Evolutionary conservation across 2,329 filamentous ascomycete species (phyloP), one percentile per base, ranked within the genome.

Genomic region (Trichoderma semiorbis): DNA sequence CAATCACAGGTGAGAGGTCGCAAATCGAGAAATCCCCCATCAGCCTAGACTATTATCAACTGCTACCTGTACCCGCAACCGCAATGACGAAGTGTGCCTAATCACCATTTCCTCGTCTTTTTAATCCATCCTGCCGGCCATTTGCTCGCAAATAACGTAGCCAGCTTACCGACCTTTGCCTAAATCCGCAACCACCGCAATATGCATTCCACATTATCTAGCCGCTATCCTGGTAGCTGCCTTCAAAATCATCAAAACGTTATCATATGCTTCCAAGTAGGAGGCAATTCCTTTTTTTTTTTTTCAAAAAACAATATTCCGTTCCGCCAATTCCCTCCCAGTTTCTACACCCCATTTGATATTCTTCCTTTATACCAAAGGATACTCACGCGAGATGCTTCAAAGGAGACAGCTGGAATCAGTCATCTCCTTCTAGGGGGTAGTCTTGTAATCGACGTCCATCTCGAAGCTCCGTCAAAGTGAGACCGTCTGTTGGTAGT

Each of bases 161-260:
- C 47, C 47, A 24, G 47, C 57, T 26, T 28, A 7, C 30, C 28
- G 34, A n/a, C 64, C 32, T 16, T 34, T 16, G 34, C 62, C 21
- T 32, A 28, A 18, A 68, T 43, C 55, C 65, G 24, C 28, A 39
- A 69, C 39, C 21, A 14, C 67, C 57, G 21, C 67, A 62, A 62
- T 62, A 69, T 69, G 21, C 67, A 69, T 62, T 69, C 67, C 57
- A 36, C 43, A 69, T 61, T 69, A 69, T 47, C 57, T 47, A 53
- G 57, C 57, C 39, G 57, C 67, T 36, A 34, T n/a, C 39, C 60
- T 28, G 34, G 55, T 57, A 53, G 57, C 57, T 28, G 57, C 57
- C 24, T 36, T 62, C 50, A 16, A 28, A 34, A 62, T 69, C 67
- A 61, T 69, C 67, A 69, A 62, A 21, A 24, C 47, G 32, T 69